Conservation (phyloP, 441 rosid species). For the Bruguiera hainesii region DNA sequence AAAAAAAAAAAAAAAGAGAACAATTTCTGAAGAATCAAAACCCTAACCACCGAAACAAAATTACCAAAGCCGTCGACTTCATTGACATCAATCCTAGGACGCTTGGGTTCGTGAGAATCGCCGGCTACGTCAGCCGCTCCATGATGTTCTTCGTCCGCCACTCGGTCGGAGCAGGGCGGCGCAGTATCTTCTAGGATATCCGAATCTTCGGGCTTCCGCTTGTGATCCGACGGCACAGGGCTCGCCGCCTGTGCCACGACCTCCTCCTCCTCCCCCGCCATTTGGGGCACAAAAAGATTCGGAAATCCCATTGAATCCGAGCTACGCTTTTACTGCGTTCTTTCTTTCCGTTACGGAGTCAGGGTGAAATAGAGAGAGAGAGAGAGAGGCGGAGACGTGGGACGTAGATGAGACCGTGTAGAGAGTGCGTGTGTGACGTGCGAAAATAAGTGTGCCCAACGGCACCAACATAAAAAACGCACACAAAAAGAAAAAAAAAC, state of each 20-base stretch:
- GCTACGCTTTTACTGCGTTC: too few relatives aligned
- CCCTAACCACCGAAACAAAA: background rate
- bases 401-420: too few relatives aligned
- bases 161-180: constrained; percentile 8
- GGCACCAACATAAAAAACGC: too few relatives aligned
- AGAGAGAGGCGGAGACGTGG: background rate
- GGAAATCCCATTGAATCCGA: background rate
- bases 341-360: background rate
- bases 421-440: too few relatives aligned
- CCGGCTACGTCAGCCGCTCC: constrained; percentile 11
- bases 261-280: constrained; percentile 69
- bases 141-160: constrained; percentile 22
- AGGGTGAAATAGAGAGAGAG: background rate
- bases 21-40: background rate
- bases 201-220: constrained; percentile 65
- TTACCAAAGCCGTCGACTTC: background rate
- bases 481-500: too few relatives aligned
- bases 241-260: constrained; percentile 24
- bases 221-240: constrained; percentile 51
- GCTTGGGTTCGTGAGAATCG: constrained; percentile 50
- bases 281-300: constrained; percentile 9
- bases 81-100: constrained; percentile 20
- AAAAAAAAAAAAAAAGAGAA: too few relatives aligned
- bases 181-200: constrained; percentile 30
- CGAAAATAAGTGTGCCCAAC: too few relatives aligned